These are phyloP conservation scores for Starmerella floricola DNA, from an alignment of 805 yeast genomes.

Conservation along the genomic window DNA sequence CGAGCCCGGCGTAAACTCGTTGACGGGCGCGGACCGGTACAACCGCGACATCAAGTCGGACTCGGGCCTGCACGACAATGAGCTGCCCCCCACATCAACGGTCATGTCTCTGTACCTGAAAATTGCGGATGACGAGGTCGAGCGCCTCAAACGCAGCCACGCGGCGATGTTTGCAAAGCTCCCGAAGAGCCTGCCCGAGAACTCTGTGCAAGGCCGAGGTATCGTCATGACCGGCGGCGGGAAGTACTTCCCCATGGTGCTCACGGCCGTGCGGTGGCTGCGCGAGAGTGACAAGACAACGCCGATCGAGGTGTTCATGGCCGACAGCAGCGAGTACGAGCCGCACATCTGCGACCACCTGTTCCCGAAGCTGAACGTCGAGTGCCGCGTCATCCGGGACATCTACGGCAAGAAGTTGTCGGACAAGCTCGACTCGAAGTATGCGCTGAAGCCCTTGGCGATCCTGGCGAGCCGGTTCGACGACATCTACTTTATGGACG, in stretches of 20 bases:
- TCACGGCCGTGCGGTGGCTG: constrained; percentile 51
- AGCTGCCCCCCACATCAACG: constrained; percentile 14
- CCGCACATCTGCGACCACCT: constrained; percentile 53
- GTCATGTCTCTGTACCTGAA: constrained; percentile 16
- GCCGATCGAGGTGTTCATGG: constrained; percentile 77
- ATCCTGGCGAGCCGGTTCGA: constrained; percentile 61
- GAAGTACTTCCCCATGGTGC: constrained; percentile 56
- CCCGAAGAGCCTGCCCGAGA: constrained; percentile 8
- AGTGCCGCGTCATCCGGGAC: constrained; percentile 53
- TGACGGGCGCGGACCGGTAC: constrained; percentile 31
- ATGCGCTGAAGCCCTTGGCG: constrained; percentile 61
- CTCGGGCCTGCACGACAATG: constrained; percentile 22
- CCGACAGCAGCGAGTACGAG: constrained; percentile 58
- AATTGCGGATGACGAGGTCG: constrained; percentile 12
- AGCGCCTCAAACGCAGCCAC: constrained; percentile 11
- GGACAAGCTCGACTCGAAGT: constrained; percentile 40
- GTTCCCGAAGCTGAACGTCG: constrained; percentile 50
- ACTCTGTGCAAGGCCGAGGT: constrained; percentile 34
- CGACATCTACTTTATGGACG: constrained; percentile 57
- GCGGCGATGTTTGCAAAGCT: constrained; percentile 10
- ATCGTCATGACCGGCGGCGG: constrained; percentile 74
- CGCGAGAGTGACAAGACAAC: constrained; percentile 50
- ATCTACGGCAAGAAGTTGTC: constrained; percentile 46
- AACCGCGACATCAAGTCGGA: constrained; percentile 33
- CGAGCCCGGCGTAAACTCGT: constrained; percentile 34